A percentile compares a stretch with the other conserved stretches of the same genome.
These are phyloP conservation scores for Ilyonectria robusta DNA, from an alignment of 2,329 filamentous ascomycete species.

Conservation along the genomic window DNA sequence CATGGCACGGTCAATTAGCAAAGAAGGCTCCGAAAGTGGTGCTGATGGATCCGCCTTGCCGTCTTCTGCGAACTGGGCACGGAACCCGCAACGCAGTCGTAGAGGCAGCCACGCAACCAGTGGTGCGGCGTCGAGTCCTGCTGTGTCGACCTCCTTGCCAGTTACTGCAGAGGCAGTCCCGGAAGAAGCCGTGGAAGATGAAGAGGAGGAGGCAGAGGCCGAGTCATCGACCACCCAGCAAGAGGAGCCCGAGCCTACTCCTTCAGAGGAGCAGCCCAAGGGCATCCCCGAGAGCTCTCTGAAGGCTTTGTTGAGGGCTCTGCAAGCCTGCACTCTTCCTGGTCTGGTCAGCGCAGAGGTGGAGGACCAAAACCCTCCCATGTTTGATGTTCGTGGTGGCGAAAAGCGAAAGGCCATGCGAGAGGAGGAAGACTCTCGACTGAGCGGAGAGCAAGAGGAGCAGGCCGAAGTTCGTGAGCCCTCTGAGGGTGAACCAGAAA, in stretches of 20 bases:
- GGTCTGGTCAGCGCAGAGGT: slow-evolving; percentile 28
- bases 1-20: slow-evolving; percentile 85
- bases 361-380: slow-evolving; percentile 68
- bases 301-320: slow-evolving; percentile 54
- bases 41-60: slow-evolving; percentile 91
- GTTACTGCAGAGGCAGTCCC: slow-evolving; percentile 64
- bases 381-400: slow-evolving; percentile 88
- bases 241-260: slow-evolving; percentile 32
- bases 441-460: slow-evolving; percentile 64
- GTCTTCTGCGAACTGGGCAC: slow-evolving; percentile 93
- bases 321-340: slow-evolving; percentile 56
- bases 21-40: slow-evolving; percentile 79
- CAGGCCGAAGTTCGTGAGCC: slow-evolving; percentile 60
- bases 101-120: slow-evolving; percentile 86
- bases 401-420: slow-evolving; percentile 84
- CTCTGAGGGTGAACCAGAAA: slow-evolving; percentile 83
- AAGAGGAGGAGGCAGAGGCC: slow-evolving; percentile 49
- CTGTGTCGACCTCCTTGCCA: slow-evolving; percentile 73
- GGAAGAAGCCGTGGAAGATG: slow-evolving; percentile 58
- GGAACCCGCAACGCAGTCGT: slow-evolving; percentile 76
- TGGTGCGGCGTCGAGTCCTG: slow-evolving; percentile 85
- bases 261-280: slow-evolving; percentile 17
- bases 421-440: slow-evolving; percentile 75
- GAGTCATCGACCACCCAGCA: slow-evolving; percentile 38
- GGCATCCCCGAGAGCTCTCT: slow-evolving; percentile 48